Evolutionary conservation across 148 eudicot genomes (phyloP).

Genomic region (Fagopyrum tataricum): DNA sequence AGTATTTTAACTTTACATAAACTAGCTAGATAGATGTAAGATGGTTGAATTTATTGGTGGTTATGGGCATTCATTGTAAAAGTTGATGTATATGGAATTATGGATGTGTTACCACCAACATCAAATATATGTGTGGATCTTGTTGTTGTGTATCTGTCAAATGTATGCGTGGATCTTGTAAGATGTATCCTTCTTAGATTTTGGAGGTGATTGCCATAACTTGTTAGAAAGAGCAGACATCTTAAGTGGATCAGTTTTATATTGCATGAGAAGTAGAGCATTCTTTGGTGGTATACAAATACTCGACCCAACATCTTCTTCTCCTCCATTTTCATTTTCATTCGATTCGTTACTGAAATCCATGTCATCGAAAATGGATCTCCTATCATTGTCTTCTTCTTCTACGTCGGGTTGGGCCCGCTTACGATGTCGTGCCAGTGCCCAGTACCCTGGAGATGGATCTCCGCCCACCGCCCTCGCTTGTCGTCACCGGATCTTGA

Average conservation of each 20-base stretch:
- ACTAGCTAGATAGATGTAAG: background rate
- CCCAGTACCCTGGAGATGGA: too few species aligned
- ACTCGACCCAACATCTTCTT: constrained; percentile 43
- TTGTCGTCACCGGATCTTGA: too few species aligned
- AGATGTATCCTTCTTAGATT: background rate
- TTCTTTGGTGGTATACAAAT: constrained; percentile 82
- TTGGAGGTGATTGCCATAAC: constrained; percentile 37
- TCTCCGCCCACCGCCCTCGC: too few species aligned
- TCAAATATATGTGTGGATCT: background rate
- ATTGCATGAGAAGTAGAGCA: constrained; percentile 83
- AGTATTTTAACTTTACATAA: background rate
- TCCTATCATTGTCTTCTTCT: constrained; percentile 8
- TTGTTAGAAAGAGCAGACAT: constrained; percentile 58
- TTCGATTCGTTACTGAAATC: constrained; percentile 46
- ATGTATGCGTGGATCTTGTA: too few species aligned
- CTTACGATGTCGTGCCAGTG: too few species aligned
- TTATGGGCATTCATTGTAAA: constrained; percentile 2
- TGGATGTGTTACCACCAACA: background rate
- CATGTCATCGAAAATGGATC: constrained; percentile 62
- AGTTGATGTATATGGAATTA: background rate
- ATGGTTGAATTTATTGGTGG: background rate
- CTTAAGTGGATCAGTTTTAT: constrained; percentile 81
- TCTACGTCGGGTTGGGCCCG: too few species aligned
- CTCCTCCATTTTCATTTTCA: constrained; percentile 14
- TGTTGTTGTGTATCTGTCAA: too few species aligned